Percentiles rank a stretch among this genome's conserved stretches.
Conservation (phyloP, 176 grass and related monocot genomes). For the Carex myosuroides region DNA sequence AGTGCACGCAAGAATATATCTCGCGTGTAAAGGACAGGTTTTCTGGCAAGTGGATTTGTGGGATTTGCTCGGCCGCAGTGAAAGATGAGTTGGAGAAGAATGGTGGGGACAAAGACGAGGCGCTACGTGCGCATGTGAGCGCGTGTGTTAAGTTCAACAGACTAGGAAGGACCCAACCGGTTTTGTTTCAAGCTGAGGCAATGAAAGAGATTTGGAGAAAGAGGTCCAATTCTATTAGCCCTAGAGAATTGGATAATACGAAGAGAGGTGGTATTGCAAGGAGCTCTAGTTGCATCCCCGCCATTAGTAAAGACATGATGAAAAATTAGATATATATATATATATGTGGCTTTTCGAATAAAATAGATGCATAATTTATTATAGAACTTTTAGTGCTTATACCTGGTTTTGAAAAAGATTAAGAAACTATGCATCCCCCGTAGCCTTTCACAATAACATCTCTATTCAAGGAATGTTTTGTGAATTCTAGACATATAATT, state of each 20-base stretch:
- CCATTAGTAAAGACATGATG: conserved; percentile 58
- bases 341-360: background rate
- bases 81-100: conserved; percentile 50
- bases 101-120: conserved; percentile 37
- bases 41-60: conserved; percentile 71
- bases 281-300: conserved; percentile 91
- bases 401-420: background rate
- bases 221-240: conserved; percentile 52
- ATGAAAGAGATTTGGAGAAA: conserved; percentile 85
- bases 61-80: conserved; percentile 63
- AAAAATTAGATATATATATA: conserved; percentile 4
- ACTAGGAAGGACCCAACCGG: conserved; percentile 55
- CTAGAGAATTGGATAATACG: conserved; percentile 18
- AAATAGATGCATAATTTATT: background rate
- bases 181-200: conserved; percentile 79
- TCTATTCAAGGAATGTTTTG: background rate
- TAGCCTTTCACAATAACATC: background rate
- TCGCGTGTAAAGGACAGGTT: conserved; percentile 61
- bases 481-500: background rate
- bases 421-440: background rate
- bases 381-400: conserved; percentile 3
- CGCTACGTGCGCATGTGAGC: conserved; percentile 51
- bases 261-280: conserved; percentile 32
- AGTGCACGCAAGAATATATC: conserved; percentile 73
- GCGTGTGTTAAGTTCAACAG: conserved; percentile 73